Evolutionary conservation across 2,329 filamentous ascomycete genomes (phyloP).

Genomic region (Berkeleyomyces rouxiae): DNA sequence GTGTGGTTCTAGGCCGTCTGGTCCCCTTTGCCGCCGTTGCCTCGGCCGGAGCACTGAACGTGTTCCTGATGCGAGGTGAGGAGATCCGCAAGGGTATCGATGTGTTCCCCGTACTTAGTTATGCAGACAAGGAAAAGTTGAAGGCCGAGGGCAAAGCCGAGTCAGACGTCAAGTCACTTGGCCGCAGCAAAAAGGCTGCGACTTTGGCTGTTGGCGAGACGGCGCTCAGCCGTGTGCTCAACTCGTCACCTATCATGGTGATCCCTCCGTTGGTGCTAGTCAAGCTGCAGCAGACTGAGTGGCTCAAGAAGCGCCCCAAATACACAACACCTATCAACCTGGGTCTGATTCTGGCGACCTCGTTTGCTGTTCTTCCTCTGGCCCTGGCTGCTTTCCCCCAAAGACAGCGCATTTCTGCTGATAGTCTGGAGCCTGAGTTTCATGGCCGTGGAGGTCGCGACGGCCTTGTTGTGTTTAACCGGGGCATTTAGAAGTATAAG

Average conservation of each 20-base stretch:
- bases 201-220: conserved; percentile 85
- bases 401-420: conserved; percentile 62
- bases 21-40: conserved; percentile 94
- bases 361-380: conserved; percentile 73
- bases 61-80: conserved; percentile 93
- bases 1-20: conserved; percentile 63
- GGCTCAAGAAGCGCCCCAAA: conserved; percentile 61
- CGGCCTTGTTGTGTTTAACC: conserved; percentile 88
- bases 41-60: conserved; percentile 78
- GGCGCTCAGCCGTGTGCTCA: conserved; percentile 76
- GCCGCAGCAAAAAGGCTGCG: conserved; percentile 77
- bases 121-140: conserved; percentile 45
- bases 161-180: conserved; percentile 52
- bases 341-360: conserved; percentile 70
- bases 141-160: conserved; percentile 42
- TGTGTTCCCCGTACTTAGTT: conserved; percentile 66
- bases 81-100: conserved; percentile 90
- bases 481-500: conserved; percentile 52
- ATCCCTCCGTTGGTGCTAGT: conserved; percentile 78
- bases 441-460: conserved; percentile 60
- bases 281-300: conserved; percentile 64
- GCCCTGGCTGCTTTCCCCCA: conserved; percentile 88
- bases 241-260: conserved; percentile 94
- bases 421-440: conserved; percentile 71
- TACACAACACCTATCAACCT: conserved; percentile 66